Conservation (phyloP, 805 yeast species). For the Starmerella stigmatis region DNA sequence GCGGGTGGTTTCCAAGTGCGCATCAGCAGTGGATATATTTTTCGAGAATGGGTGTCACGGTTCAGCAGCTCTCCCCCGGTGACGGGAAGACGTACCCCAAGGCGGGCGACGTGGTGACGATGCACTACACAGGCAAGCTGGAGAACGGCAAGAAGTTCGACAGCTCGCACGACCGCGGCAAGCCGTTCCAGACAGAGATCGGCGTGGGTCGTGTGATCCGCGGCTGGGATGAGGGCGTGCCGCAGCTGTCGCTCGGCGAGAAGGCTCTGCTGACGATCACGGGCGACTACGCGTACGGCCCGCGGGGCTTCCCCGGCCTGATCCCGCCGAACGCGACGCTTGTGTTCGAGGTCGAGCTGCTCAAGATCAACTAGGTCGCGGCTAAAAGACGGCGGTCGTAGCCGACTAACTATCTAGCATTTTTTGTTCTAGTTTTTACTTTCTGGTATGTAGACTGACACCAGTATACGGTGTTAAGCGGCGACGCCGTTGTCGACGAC, state of each 20-base stretch:
- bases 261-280: slow-evolving; percentile 97
- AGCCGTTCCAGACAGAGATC: slow-evolving; percentile 81
- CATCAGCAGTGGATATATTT: not conserved
- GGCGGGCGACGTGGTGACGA: slow-evolving; percentile 82
- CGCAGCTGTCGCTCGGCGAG: slow-evolving; percentile 97
- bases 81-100: slow-evolving; percentile 37
- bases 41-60: slow-evolving; percentile 1
- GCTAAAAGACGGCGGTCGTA: no score
- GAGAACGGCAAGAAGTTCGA: slow-evolving; percentile 94
- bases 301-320: slow-evolving; percentile 76
- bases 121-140: slow-evolving; percentile 95
- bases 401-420: no score
- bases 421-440: no score
- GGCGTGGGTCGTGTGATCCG: slow-evolving; percentile 98
- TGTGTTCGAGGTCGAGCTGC: slow-evolving; percentile 90
- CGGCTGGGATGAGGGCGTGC: slow-evolving; percentile 98
- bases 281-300: slow-evolving; percentile 93
- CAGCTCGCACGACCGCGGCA: slow-evolving; percentile 84
- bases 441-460: no score
- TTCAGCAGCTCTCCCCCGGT: slow-evolving; percentile 8
- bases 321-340: slow-evolving; percentile 96
- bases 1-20: not conserved
- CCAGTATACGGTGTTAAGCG: not conserved
- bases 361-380: slow-evolving; percentile 77
- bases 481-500: slow-evolving; percentile 19